Evolutionary conservation across 345 rosid species (phyloP).

Genomic region (Lepidium sativum): DNA sequence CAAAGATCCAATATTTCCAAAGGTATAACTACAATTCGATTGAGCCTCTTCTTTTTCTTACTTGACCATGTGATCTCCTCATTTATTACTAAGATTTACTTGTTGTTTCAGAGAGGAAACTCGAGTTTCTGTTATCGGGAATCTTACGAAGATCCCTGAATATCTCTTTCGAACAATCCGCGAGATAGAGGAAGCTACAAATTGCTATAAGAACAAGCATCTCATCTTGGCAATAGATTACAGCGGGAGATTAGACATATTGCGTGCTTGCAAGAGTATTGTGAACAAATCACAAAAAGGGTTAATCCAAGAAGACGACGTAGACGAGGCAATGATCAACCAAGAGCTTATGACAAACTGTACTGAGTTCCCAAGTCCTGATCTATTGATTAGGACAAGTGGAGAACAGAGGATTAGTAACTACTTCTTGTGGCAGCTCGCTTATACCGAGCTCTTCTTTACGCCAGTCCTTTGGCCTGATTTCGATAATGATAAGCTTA

Average conservation of each 20-base stretch:
- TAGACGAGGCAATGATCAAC: constrained; percentile 46
- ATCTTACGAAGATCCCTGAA: constrained; percentile 36
- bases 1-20: constrained; percentile 28
- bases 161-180: constrained; percentile 30
- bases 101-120: constrained; percentile 34
- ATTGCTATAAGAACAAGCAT: constrained; percentile 36
- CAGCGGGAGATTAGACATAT: constrained; percentile 57
- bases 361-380: constrained; percentile 46
- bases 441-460: constrained; percentile 69
- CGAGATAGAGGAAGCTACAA: constrained; percentile 42
- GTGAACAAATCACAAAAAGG: constrained; percentile 40
- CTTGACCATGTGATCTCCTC: neutral
- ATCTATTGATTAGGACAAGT: constrained; percentile 64
- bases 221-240: constrained; percentile 60
- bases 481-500: constrained; percentile 40
- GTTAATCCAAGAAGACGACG: constrained; percentile 34
- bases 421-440: constrained; percentile 71
- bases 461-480: constrained; percentile 61
- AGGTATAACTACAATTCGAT: constrained; percentile 24
- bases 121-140: constrained; percentile 49
- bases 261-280: constrained; percentile 51
- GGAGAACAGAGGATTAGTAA: constrained; percentile 72
- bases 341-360: constrained; percentile 51
- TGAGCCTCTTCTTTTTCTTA: neutral
- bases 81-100: neutral